Evolutionary conservation across 495 filamentous ascomycete species (phyloP), one percentile per base, ranked within the genome.

Genomic region (Trichoderma erinaceum): DNA sequence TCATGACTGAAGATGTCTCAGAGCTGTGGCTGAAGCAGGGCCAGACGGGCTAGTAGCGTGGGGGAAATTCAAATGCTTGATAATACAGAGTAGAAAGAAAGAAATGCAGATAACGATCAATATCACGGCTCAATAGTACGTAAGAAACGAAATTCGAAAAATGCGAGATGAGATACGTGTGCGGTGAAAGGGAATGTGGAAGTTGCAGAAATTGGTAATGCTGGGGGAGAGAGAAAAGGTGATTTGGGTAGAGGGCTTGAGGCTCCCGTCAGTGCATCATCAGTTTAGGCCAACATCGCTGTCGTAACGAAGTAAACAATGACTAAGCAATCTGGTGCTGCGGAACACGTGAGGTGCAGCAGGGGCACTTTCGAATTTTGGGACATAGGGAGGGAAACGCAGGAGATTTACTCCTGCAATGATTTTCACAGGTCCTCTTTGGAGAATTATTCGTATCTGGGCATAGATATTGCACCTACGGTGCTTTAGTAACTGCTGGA

Each of bases 1-100:
- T 64, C 75, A 76, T 78, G 56, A 25, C 27, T 61, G 25, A 2
- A 27, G 56, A 61, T 29, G 25, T 61, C 56, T 16, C 35, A 12
- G 56, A 32, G 12, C 2, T 15, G 56, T 61, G 56, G 13, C 56
- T 61, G 25, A 25, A 10, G 56, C 25, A 12, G 56, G 25, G 25
- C 25, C 25, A 18, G 56, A 1, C 18, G 27, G 56, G 23, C 29
- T 29, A 29, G 29, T 13, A 61, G 56, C 11, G 56, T 56, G 21
- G 56, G 44, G 16, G 27, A 61, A 18, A 61, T 35, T 12, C 56
- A 32, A 21, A 21, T 32, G 56, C 25, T 32, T 11, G 29, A 52
- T 21, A 23, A 52, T 21, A 38, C 35, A 38, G 35, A 38, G 8
- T 0, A 38, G 35, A 38, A 10, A 52, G 46, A 25, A 52, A 52